Conservation (phyloP, 768 basidiomycete genomes). For the Tubosaeta brunneosetosa region DNA sequence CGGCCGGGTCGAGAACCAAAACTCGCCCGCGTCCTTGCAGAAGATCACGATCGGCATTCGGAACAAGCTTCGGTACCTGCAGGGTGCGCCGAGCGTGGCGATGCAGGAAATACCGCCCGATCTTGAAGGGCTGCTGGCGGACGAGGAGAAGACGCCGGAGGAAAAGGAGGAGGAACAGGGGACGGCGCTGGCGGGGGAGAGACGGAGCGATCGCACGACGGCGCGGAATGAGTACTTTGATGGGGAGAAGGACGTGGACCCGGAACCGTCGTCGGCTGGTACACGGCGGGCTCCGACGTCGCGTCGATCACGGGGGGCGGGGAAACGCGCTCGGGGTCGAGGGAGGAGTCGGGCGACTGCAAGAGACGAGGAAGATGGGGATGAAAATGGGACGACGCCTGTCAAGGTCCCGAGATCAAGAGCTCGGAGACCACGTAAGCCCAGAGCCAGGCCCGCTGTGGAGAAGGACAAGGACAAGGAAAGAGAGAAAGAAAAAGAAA, state of each 20-base stretch:
- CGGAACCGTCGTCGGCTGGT: slow-evolving; percentile 34
- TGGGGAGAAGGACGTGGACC: slow-evolving; percentile 65
- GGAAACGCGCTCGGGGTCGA: slow-evolving; percentile 29
- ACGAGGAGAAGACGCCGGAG: slow-evolving; percentile 63
- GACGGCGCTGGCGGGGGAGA: slow-evolving; percentile 50
- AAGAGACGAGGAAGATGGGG: slow-evolving; percentile 36
- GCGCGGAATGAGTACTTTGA: slow-evolving; percentile 71
- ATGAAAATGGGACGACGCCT: slow-evolving; percentile 26
- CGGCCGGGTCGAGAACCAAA: slow-evolving; percentile 89
- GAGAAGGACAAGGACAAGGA: slow-evolving; percentile 26
- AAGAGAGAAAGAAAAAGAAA: slow-evolving; percentile 16
- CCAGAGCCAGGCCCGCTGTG: slow-evolving; percentile 14
- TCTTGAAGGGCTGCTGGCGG: slow-evolving; percentile 68
- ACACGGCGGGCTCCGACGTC: slow-evolving; percentile 11
- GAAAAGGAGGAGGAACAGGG: slow-evolving; percentile 68
- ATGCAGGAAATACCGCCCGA: slow-evolving; percentile 97
- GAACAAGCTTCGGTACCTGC: slow-evolving; percentile 85
- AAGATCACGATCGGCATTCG: slow-evolving; percentile 81
- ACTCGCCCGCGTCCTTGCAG: slow-evolving; percentile 77
- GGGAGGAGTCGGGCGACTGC: slow-evolving; percentile 32
- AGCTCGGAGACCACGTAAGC: slow-evolving; percentile 24
- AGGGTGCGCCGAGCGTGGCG: slow-evolving; percentile 93
- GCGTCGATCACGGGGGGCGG: slow-evolving; percentile 22
- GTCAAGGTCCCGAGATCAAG: slow-evolving; percentile 33
- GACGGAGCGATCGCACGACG: slow-evolving; percentile 46